Percentiles rank a stretch among this genome's conserved stretches.
Conservation (phyloP, 129 eudicot genomes). For the Pseudognaphalium luteoalbum region DNA sequence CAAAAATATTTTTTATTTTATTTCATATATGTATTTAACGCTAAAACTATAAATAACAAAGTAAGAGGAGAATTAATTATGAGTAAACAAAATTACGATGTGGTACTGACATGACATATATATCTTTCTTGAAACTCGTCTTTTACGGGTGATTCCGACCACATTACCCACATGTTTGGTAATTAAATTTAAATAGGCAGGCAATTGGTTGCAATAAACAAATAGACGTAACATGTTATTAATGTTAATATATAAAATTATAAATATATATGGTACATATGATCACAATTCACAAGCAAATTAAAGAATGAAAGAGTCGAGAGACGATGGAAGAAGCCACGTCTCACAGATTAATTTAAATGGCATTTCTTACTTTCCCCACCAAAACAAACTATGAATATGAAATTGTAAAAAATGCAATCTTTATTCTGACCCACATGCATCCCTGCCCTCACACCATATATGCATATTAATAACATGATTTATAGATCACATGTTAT, state of each 20-base stretch:
- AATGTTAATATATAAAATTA: neutral
- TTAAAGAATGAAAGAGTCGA: conserved; percentile 26
- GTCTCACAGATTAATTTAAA: conserved; percentile 6
- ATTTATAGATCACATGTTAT: neutral
- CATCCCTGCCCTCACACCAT: conserved; percentile 28
- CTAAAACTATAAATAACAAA: too few species aligned
- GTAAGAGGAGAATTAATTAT: too few species aligned
- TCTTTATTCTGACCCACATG: conserved; percentile 31
- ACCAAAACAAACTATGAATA: conserved; percentile 9
- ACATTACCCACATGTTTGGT: neutral
- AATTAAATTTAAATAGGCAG: neutral
- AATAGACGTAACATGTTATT: neutral
- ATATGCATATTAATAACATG: conserved; percentile 22
- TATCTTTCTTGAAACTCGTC: too few species aligned
- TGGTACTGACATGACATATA: too few species aligned
- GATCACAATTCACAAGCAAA: conserved; percentile 9
- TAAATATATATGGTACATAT: neutral
- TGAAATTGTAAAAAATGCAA: conserved; percentile 14
- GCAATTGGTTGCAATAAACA: conserved; percentile 25
- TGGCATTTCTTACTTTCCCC: conserved; percentile 25
- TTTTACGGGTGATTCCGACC: too few species aligned
- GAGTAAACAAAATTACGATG: too few species aligned
- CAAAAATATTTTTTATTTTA: too few species aligned
- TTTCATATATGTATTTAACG: too few species aligned
- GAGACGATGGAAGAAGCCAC: conserved; percentile 36